These are phyloP conservation scores for Didymella segeticola DNA, from an alignment of 2,329 filamentous ascomycete genomes.

Conservation along the genomic window DNA sequence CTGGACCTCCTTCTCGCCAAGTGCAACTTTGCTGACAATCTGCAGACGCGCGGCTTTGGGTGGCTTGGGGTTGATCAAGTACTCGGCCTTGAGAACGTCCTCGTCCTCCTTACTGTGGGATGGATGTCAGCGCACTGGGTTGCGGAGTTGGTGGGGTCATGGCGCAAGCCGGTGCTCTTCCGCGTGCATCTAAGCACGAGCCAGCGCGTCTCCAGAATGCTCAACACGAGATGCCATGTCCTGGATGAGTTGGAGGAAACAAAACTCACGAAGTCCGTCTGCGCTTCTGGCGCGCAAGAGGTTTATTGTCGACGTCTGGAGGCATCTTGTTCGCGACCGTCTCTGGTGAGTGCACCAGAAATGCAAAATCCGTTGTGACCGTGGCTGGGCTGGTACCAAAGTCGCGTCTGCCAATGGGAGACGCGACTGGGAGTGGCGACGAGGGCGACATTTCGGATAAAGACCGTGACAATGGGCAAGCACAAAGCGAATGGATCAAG, in stretches of 20 bases:
- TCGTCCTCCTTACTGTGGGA: constrained; percentile 72
- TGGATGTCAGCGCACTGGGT: constrained; percentile 33
- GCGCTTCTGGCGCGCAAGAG: constrained; percentile 66
- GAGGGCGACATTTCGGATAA: constrained; percentile 29
- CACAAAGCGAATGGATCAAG: constrained; percentile 14
- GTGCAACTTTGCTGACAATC: constrained; percentile 82
- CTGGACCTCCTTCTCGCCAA: constrained; percentile 97
- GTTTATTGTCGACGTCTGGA: constrained; percentile 65
- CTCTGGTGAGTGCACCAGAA: constrained; percentile 66
- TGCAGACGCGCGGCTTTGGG: constrained; percentile 86
- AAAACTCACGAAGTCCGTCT: constrained; percentile 64
- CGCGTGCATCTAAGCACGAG: constrained; percentile 31
- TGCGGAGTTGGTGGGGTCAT: constrained; percentile 30
- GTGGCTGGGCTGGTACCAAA: constrained; percentile 27
- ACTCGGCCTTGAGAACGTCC: constrained; percentile 84
- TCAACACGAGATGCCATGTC: constrained; percentile 25
- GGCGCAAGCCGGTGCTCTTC: constrained; percentile 29
- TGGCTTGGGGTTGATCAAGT: constrained; percentile 84
- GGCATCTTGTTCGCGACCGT: constrained; percentile 63
- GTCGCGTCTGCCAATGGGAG: constrained; percentile 31
- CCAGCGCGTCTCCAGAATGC: constrained; percentile 39
- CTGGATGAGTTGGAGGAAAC: constrained; percentile 16
- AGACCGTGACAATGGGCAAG: constrained; percentile 1
- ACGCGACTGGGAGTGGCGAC: constrained; percentile 37
- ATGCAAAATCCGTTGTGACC: constrained; percentile 54